Base-by-base conservation (phyloP, 2,329 filamentous ascomycete species). In the Epichloe sylvatica region DNA sequence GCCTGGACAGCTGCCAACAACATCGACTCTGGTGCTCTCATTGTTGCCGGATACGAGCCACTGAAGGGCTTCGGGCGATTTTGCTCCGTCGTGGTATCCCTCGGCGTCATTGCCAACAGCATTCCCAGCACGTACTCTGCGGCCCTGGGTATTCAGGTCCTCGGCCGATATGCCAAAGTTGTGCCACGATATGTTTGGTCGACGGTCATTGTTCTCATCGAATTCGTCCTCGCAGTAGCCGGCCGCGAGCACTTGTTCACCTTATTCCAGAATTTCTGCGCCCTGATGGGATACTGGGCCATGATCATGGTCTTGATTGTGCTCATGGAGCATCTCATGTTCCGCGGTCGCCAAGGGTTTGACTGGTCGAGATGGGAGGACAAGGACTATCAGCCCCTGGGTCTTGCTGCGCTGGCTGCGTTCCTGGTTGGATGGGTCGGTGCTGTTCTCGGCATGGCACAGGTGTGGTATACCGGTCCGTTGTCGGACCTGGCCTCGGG, bases 401-500 rank as follows among this genome's bases (percentile, higher is more conserved):
- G 72, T 0, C 53, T 69, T 12, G 67, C 73, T 1, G 73, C 73
- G 0, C 49, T 75, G 4, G 62, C 61, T 1, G 67, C 69, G 4
- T 76, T 69, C 5, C 36, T 73, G 1, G 47, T 71, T 9, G 71
- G 70, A 19, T 68, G 73, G 59, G 69, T 62, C 3, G 63, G 79
- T n/a, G 70, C 78, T 1, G 62, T 81, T 2, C 74, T 78, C 0
- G 73, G 74, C 6, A 80, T 81, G 73, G 70, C 67, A 2, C 75
- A 79, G 57, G 72, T 69, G 1, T 81, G 77, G 76, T 81, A 74
- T 49, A 70, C 71, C 4, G 78, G 78, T 0, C 77, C 77, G 0
- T 72, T 81, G 53, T 77, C 77, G 0, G 60, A 67, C 58, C 67
- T 77, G 33, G 80, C 80, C 2, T 53, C 49, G 73, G 78, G 39